A percentile compares a stretch with the other conserved stretches of the same genome.
Evolutionary conservation across 164 flowering plant species (phyloP).

Genomic region (Santalum album): DNA sequence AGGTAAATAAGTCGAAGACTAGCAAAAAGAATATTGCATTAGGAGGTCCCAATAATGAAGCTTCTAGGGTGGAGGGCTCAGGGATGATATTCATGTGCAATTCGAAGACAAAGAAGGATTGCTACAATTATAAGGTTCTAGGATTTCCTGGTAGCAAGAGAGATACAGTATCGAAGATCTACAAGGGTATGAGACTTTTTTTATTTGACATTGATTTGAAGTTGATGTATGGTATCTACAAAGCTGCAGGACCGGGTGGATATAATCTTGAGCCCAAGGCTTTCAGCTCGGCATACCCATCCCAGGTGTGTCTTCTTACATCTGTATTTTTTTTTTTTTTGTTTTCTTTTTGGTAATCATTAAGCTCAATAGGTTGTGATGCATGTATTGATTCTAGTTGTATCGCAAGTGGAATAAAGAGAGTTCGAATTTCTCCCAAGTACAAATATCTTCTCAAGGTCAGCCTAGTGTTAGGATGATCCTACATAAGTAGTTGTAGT

Average conservation of each 20-base stretch:
- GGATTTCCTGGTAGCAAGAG: constrained; percentile 51
- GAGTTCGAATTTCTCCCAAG: too few relatives aligned
- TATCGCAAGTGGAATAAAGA: too few relatives aligned
- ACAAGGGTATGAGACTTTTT: constrained; percentile 49
- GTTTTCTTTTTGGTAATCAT: too few relatives aligned
- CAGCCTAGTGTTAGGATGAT: too few relatives aligned
- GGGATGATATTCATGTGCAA: constrained; percentile 66
- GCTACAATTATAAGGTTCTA: constrained; percentile 39
- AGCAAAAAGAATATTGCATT: constrained; percentile 4
- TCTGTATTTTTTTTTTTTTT: too few relatives aligned
- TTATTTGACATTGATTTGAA: constrained; percentile 45
- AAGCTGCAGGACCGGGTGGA: constrained; percentile 52
- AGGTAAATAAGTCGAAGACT: constrained; percentile 9
- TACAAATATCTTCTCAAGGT: too few relatives aligned
- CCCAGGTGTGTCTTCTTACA: constrained; percentile 34
- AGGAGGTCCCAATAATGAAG: background rate
- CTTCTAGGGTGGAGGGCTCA: constrained; percentile 16
- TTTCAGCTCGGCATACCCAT: constrained; percentile 45
- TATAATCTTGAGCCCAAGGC: constrained; percentile 53
- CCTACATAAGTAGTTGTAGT: too few relatives aligned
- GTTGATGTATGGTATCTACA: constrained; percentile 54
- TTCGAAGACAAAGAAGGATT: constrained; percentile 50
- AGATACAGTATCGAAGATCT: constrained; percentile 32
- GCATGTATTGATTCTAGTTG: too few relatives aligned
- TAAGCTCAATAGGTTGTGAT: too few relatives aligned